phyloP scores from a whole-genome alignment of 2,329 filamentous ascomycete species.

The Epichloe sylvatica region DNA sequence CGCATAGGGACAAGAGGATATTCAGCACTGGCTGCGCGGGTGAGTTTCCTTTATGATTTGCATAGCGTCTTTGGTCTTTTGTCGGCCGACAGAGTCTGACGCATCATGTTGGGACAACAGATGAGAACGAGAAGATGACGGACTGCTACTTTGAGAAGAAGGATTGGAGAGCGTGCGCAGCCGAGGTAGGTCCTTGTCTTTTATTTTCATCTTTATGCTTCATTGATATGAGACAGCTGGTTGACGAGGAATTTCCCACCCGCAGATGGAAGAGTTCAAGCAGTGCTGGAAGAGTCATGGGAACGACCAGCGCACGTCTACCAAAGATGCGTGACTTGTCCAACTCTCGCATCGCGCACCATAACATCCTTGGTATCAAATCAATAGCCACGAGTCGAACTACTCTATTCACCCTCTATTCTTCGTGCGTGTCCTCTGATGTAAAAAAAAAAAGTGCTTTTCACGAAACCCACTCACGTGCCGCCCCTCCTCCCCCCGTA shows the following conservation, averaged over 20 bases:
- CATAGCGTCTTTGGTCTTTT: background rate
- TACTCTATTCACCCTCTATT: background rate
- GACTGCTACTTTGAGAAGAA: conserved; percentile 95
- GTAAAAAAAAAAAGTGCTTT: background rate
- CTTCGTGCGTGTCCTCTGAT: background rate
- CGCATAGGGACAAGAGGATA: conserved; percentile 82
- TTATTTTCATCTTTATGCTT: no score
- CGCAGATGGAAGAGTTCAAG: conserved; percentile 76
- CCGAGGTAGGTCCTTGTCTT: conserved; percentile 52
- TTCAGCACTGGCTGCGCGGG: conserved; percentile 90
- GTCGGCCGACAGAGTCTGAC: background rate
- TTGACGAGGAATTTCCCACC: background rate
- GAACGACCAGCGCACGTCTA: conserved; percentile 70
- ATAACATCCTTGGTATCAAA: no score
- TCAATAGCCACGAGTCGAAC: background rate
- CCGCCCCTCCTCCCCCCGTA: background rate
- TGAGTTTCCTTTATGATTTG: conserved; percentile 25
- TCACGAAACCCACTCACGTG: background rate
- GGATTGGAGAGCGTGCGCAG: conserved; percentile 81
- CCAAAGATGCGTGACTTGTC: conserved; percentile 46
- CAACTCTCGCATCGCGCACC: background rate
- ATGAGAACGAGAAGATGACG: conserved; percentile 78
- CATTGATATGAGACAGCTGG: background rate
- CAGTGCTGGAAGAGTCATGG: conserved; percentile 84
- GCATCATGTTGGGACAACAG: conserved; percentile 29